Conservation (phyloP, 352 stramenopile genomes). For the Globisporangium rhizosaccharum region DNA sequence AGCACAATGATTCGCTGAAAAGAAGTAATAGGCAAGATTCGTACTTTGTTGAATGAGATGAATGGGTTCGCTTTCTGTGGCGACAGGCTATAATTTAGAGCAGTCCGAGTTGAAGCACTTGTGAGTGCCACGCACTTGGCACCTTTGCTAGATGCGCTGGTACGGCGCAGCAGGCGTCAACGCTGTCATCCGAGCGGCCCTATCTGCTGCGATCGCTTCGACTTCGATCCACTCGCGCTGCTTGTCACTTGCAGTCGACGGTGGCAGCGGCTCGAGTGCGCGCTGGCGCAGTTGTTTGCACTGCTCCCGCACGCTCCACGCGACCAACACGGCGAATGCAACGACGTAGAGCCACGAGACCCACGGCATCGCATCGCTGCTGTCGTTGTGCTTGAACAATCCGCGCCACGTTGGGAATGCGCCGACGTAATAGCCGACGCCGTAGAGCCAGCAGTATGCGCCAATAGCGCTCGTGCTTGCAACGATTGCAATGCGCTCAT, state of each 20-base stretch:
- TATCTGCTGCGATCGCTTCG: not conserved
- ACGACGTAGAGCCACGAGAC: conserved; percentile 20
- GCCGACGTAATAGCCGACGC: conserved; percentile 27
- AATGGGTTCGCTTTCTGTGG: not conserved
- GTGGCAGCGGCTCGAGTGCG: not conserved
- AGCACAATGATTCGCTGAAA: conserved; percentile 2
- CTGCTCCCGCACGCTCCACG: conserved; percentile 20
- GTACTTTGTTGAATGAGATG: not conserved
- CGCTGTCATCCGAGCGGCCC: not conserved
- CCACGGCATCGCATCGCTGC: conserved; percentile 4
- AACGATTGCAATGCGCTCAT: conserved; percentile 15
- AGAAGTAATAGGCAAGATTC: not conserved
- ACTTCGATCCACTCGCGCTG: not conserved
- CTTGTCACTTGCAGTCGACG: not conserved
- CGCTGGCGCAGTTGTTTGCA: conserved; percentile 1
- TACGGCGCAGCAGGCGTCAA: conserved; percentile 1
- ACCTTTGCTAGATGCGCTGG: conserved; percentile 3
- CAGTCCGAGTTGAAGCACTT: not conserved
- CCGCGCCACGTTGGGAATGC: conserved; percentile 14
- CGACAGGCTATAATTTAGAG: not conserved
- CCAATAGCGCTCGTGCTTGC: conserved; percentile 25
- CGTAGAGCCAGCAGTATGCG: conserved; percentile 19
- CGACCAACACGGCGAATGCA: conserved; percentile 12
- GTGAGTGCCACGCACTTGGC: not conserved
- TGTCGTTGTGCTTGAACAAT: not conserved